These are phyloP conservation scores for Logfia minima DNA, from an alignment of 129 eudicot genomes.

Conservation along the genomic window DNA sequence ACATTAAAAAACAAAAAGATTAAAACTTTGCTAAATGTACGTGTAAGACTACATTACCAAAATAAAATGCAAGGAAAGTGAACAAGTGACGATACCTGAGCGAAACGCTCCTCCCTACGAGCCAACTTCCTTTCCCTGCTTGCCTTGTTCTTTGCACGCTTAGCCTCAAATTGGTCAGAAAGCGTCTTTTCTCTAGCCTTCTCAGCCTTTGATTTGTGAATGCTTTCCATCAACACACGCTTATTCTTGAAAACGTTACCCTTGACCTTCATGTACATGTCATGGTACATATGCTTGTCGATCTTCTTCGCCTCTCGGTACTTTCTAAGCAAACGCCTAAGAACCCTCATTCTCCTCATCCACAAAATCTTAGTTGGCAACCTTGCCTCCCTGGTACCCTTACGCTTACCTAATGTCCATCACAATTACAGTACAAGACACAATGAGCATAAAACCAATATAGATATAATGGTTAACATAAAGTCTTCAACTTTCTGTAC, in stretches of 20 bases:
- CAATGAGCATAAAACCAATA: background rate
- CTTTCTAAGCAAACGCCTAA: slow-evolving; percentile 76
- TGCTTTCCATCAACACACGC: slow-evolving; percentile 79
- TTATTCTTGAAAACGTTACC: slow-evolving; percentile 91
- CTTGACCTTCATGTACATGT: slow-evolving; percentile 95
- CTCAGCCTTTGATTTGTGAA: slow-evolving; percentile 88
- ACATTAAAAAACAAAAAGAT: background rate
- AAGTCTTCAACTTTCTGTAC: background rate
- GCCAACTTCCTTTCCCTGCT: slow-evolving; percentile 13
- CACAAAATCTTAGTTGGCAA: slow-evolving; percentile 77
- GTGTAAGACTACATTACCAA: background rate
- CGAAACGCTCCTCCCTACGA: slow-evolving; percentile 15
- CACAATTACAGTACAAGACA: background rate
- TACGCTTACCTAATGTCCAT: slow-evolving; percentile 59
- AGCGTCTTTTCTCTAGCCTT: slow-evolving; percentile 90
- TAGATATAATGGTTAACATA: background rate
- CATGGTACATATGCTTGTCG: slow-evolving; percentile 91
- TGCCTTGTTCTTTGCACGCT: slow-evolving; percentile 67
- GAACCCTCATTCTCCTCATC: slow-evolving; percentile 94
- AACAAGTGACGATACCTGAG: background rate
- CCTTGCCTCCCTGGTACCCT: slow-evolving; percentile 90
- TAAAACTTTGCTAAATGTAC: background rate
- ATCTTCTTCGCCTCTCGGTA: slow-evolving; percentile 83
- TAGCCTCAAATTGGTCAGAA: slow-evolving; percentile 77
- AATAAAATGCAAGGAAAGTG: background rate